Conservation (phyloP, 2,329 filamentous ascomycete genomes). For the Drechslerella coelobrocha region DNA sequence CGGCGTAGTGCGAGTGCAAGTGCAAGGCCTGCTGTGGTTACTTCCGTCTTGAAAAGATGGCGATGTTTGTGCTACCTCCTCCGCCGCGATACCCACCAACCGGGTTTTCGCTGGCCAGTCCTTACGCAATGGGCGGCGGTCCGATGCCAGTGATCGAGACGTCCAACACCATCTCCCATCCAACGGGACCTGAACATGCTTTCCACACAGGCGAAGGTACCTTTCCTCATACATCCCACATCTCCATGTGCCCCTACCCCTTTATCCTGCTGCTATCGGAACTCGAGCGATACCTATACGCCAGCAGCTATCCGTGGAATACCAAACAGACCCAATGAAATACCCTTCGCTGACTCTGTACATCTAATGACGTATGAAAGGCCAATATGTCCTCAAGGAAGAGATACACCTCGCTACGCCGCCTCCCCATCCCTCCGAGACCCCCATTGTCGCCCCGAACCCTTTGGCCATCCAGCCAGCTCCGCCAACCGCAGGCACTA, state of each 20-base stretch:
- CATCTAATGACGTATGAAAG: too few relatives aligned
- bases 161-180: constrained; percentile 84
- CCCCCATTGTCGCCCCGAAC: constrained; percentile 84
- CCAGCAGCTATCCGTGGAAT: too few relatives aligned
- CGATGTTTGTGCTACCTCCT: constrained; percentile 73
- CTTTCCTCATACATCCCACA: too few relatives aligned
- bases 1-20: neutral
- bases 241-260: too few relatives aligned
- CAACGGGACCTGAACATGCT: constrained; percentile 81
- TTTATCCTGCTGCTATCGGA: neutral
- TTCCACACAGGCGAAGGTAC: constrained; percentile 91
- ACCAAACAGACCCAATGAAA: too few relatives aligned
- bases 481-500: constrained; percentile 84
- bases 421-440: constrained; percentile 92
- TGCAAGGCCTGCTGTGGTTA: too few relatives aligned
- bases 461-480: constrained; percentile 84
- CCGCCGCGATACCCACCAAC: constrained; percentile 81
- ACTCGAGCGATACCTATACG: neutral
- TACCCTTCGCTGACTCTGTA: too few relatives aligned
- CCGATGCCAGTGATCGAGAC: constrained; percentile 84
- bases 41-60: constrained; percentile 33
- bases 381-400: constrained; percentile 88
- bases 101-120: constrained; percentile 69
- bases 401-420: constrained; percentile 91
- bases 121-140: constrained; percentile 71